These are phyloP conservation scores for Stagonosporopsis chrysanthemi DNA, from an alignment of 2,329 filamentous ascomycete species.

Conservation along the genomic window DNA sequence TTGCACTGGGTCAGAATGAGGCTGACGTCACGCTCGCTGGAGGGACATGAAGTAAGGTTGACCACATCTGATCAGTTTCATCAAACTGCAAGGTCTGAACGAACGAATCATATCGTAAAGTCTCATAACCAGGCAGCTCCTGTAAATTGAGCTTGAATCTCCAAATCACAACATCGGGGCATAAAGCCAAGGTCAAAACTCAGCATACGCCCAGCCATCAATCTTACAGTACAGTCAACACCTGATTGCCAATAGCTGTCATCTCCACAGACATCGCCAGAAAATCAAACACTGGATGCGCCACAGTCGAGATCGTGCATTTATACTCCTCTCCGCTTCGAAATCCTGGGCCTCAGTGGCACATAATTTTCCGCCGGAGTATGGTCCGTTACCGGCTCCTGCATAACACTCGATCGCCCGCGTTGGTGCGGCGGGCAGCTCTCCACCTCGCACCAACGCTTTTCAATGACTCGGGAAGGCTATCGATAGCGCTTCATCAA, in stretches of 20 bases:
- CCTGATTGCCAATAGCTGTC: neutral
- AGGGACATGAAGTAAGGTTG: neutral
- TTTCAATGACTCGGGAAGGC: neutral
- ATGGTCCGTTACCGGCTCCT: neutral
- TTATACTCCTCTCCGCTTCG: neutral
- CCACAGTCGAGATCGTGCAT: neutral
- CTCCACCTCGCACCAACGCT: neutral
- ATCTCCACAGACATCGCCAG: neutral
- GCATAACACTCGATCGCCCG: neutral
- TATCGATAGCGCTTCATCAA: constrained; percentile 11
- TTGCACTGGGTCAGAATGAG: neutral
- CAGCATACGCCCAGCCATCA: neutral
- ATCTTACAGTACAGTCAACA: neutral
- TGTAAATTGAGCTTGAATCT: neutral
- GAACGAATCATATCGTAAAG: too few species aligned
- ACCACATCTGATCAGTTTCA: neutral
- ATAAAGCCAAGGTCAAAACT: neutral
- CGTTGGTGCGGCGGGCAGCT: neutral
- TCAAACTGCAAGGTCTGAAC: neutral
- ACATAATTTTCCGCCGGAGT: neutral
- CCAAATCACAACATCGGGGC: neutral
- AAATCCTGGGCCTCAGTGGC: neutral
- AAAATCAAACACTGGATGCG: neutral
- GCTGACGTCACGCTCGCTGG: neutral
- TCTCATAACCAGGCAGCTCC: neutral